Evolutionary conservation across 148 eudicot genomes (phyloP), one percentile per base, ranked within the genome.

Genomic region (Cornus suecica): DNA sequence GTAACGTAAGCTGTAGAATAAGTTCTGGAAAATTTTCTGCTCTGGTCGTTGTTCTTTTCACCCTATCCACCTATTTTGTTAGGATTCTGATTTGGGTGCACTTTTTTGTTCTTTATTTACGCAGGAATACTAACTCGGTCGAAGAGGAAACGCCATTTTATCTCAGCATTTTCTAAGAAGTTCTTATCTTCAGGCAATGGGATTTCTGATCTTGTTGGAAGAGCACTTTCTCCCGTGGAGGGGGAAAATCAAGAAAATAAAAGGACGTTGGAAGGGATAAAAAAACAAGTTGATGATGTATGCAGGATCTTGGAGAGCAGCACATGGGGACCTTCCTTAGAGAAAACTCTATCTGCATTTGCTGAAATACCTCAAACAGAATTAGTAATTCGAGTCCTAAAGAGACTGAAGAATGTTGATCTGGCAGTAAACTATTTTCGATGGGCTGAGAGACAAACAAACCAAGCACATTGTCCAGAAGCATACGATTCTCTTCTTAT

Each of bases 401-500:
- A 75, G 87, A 88, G 86, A 77, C 79, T 94, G 74, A 88, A 87
- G 69, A 89, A 94, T 85, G 84, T 83, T 20, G 76, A 87, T 79
- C 41, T 79, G 73, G 97, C 97, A 72, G 68, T 92, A 56, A 86
- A 83, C 62, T 94, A 87, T 82, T 94, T 94, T 68, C 87, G 92
- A 34, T 94, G 99, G 97, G 83, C 87, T 13, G 96, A 92, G 86
- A 88, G 70, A 79, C 81, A 76, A 61, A 77, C 74, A 22, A 70
- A 84, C 76, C 89, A 85, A 82, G 87, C 85, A 37, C 90, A 92
- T 81, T 81, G 89, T 66, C 91, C 91, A 6, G 94, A 94, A 83
- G 93, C 89, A n/a, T 94, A 94, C 74, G 79, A 92, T 82, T 74
- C 83, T n/a, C 92, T 94, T 66, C 89, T 94, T 73, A 84, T 90